phyloP scores from a whole-genome alignment of 306 rosid species.

The Casuarina equisetifolia region DNA sequence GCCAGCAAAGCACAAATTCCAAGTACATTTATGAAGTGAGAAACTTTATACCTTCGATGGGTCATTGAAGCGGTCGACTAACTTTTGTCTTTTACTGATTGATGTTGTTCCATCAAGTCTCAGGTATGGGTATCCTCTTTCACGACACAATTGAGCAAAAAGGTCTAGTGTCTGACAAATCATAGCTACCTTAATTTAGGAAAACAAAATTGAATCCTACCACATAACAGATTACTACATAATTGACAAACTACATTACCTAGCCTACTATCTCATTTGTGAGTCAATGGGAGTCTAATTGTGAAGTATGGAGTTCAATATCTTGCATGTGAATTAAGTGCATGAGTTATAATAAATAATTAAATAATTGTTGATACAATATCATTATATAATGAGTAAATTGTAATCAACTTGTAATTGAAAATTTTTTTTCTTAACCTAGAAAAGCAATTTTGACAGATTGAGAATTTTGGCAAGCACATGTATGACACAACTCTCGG shows the following conservation, averaged over 20 bases:
- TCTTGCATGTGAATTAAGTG: too few species aligned
- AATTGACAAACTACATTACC: not conserved
- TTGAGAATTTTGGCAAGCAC: not conserved
- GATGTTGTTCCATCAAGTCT: constrained; percentile 94
- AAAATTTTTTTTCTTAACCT: not conserved
- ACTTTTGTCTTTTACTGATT: constrained; percentile 90
- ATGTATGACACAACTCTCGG: not conserved
- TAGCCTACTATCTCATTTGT: too few species aligned
- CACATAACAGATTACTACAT: constrained; percentile 5
- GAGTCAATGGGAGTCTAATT: too few species aligned
- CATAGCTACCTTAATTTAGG: constrained; percentile 27
- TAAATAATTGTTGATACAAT: too few species aligned
- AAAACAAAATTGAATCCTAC: constrained; percentile 12
- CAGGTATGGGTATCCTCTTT: constrained; percentile 84
- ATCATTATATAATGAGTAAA: not conserved
- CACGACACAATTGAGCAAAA: constrained; percentile 91
- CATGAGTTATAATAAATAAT: too few species aligned
- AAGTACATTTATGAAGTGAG: constrained; percentile 7
- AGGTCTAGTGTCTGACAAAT: constrained; percentile 86
- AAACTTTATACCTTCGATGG: constrained; percentile 55
- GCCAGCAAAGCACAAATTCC: constrained; percentile 7
- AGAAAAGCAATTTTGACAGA: not conserved
- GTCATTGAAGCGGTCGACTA: constrained; percentile 85
- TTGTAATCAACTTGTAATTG: not conserved
- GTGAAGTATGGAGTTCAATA: too few species aligned